Conservation (phyloP, 768 basidiomycete genomes). For the Tylopilus rubrobrunneus region DNA sequence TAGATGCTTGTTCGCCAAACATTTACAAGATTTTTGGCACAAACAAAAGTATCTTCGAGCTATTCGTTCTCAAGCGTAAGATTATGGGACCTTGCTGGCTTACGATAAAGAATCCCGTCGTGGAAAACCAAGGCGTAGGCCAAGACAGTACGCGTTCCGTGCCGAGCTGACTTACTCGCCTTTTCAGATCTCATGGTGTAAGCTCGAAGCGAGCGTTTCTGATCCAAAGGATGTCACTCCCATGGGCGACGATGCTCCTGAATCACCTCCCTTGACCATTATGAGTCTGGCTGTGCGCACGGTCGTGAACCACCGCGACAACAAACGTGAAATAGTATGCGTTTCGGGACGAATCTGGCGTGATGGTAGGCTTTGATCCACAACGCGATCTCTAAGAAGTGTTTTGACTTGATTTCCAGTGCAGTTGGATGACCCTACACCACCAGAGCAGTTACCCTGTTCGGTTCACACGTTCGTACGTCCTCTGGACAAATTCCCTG, state of each 20-base stretch:
- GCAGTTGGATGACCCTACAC: slow-evolving; percentile 86
- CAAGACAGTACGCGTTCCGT: not conserved
- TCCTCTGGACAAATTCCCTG: slow-evolving; percentile 83
- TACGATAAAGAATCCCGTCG: slow-evolving; percentile 67
- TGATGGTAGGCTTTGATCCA: slow-evolving; percentile 41
- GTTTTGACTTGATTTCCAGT: slow-evolving; percentile 41
- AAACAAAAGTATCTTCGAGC: slow-evolving; percentile 88
- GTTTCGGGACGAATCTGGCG: slow-evolving; percentile 82
- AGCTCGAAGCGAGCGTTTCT: slow-evolving; percentile 78
- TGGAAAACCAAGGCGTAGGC: slow-evolving; percentile 79
- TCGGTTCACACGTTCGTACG: slow-evolving; percentile 85
- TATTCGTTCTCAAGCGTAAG: slow-evolving; percentile 90
- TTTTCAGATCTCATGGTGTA: slow-evolving; percentile 91
- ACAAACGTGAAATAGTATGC: slow-evolving; percentile 92
- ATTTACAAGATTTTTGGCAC: slow-evolving; percentile 89
- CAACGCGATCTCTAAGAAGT: not conserved
- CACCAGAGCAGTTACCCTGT: slow-evolving; percentile 82
- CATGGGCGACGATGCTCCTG: slow-evolving; percentile 69
- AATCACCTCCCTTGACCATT: slow-evolving; percentile 84
- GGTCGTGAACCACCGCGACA: slow-evolving; percentile 90
- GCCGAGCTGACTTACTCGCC: not conserved
- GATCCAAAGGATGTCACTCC: slow-evolving; percentile 90
- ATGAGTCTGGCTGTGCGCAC: slow-evolving; percentile 87
- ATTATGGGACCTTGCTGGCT: slow-evolving; percentile 99
- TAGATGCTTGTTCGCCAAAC: slow-evolving; percentile 71